Percentiles rank a stretch among this genome's conserved stretches.
phyloP scores from a whole-genome alignment of 148 eudicot genomes.

The Camellia lanceoleosa region DNA sequence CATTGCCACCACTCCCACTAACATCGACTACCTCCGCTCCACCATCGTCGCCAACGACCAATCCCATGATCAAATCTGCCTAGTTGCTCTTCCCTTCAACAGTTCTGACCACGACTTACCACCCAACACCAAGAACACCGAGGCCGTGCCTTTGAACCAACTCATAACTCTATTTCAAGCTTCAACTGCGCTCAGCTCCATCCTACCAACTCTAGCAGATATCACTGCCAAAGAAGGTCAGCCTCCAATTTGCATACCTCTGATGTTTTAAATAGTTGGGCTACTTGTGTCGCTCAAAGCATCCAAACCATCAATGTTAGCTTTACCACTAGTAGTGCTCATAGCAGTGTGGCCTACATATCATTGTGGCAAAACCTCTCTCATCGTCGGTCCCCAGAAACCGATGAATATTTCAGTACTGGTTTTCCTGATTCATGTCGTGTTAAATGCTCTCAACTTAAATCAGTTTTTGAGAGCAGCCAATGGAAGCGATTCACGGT shows the following conservation, averaged over 20 bases:
- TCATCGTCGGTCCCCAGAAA: conserved; percentile 27
- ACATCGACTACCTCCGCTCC: conserved; percentile 33
- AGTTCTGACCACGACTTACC: conserved; percentile 40
- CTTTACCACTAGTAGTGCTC: conserved; percentile 78
- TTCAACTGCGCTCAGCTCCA: conserved; percentile 31
- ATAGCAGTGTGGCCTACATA: conserved; percentile 54
- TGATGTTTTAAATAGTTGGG: conserved; percentile 74
- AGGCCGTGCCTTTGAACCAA: conserved; percentile 26
- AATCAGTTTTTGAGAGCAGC: conserved; percentile 45
- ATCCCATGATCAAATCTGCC: conserved; percentile 9
- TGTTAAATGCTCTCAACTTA: conserved; percentile 54
- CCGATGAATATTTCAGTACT: conserved; percentile 46
- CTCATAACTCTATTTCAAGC: conserved; percentile 36
- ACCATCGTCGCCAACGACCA: conserved; percentile 17
- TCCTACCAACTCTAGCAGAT: conserved; percentile 20
- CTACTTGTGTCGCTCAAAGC: conserved; percentile 41
- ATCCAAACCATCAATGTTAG: conserved; percentile 36
- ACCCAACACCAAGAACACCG: conserved; percentile 49
- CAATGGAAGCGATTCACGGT: conserved; percentile 64
- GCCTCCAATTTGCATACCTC: conserved; percentile 48
- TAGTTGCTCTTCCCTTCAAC: conserved; percentile 42
- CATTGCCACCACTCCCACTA: conserved; percentile 46
- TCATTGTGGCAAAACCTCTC: conserved; percentile 72
- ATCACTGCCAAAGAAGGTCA: conserved; percentile 30
- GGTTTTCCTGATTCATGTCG: conserved; percentile 53